phyloP scores from a whole-genome alignment of 1,284 basidiomycete species.

The Schizophyllum amplum region DNA sequence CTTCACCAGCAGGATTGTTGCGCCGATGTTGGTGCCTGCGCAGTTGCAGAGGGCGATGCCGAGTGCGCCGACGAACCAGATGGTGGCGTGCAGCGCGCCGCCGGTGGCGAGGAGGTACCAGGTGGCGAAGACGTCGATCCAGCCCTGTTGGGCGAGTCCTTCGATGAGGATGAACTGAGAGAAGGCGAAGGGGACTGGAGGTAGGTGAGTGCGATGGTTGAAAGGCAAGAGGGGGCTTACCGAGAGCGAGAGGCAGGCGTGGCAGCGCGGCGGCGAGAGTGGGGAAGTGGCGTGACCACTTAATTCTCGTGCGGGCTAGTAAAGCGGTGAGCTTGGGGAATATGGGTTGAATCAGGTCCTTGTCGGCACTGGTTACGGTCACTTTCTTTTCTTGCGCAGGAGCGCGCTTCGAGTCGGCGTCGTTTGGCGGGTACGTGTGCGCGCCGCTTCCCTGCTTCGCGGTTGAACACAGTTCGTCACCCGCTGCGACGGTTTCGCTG shows the following conservation, averaged over 20 bases:
- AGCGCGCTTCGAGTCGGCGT: too few species aligned
- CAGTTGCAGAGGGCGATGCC: constrained; percentile 82
- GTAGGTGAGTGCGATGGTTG: neutral
- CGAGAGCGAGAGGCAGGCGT: constrained; percentile 69
- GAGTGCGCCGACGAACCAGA: constrained; percentile 51
- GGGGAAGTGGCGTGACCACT: constrained; percentile 46
- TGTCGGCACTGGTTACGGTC: too few species aligned
- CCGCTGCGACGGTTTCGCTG: neutral
- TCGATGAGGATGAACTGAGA: constrained; percentile 95
- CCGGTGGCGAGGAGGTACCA: constrained; percentile 55
- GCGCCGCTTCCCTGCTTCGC: too few species aligned
- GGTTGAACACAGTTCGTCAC: too few species aligned
- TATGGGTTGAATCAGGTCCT: too few species aligned
- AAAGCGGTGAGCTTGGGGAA: neutral
- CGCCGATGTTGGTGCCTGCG: constrained; percentile 92
- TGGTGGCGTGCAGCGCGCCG: constrained; percentile 37
- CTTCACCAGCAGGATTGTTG: constrained; percentile 80
- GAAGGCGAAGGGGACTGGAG: constrained; percentile 79
- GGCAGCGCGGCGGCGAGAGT: constrained; percentile 65
- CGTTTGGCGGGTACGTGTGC: too few species aligned
- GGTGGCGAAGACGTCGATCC: constrained; percentile 79
- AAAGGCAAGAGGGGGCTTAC: neutral
- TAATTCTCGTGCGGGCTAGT: neutral
- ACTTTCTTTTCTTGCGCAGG: too few species aligned
- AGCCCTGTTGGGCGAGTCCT: constrained; percentile 77